Evolutionary conservation across 163 green algal species (phyloP), one percentile per base, ranked within the genome.

Genomic region (Scenedesmus sp.): DNA sequence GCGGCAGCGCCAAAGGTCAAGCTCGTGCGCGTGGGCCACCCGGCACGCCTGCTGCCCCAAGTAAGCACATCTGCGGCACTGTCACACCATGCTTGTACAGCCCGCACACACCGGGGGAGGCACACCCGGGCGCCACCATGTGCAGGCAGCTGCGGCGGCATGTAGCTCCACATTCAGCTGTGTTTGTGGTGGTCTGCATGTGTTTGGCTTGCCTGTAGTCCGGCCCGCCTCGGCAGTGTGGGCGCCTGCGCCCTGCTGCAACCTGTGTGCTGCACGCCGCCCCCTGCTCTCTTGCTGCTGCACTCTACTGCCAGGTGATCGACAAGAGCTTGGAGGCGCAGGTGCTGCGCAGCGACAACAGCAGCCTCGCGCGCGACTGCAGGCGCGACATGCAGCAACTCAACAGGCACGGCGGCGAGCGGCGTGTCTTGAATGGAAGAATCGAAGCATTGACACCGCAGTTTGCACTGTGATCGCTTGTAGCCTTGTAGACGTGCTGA

Each of bases 11-110:
- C 94, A 37, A 96, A 95, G 81, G 37, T 96, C n/a, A 93, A 92
- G 73, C 59, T 99, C 0, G 96, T 99, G 46, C 94, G 98, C 0
- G 43, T 99, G 68, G 98, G 98, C 20, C 97, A 99, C 93, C 97
- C 98, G 4, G 98, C 98, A 0, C 93, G 98, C 1, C 95, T 99
- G 84, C 94, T 99, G 49, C 97, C 97, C 0, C 86, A 96, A 87
- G 97, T 98, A 12, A 18, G 78, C 6, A 15, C 37, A n/a, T 5
- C 7, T 44, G 72, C 72, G 10, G 72, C 33, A 35, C 72, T 18
- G 13, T 26, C 2, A 16, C 53, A 65, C 53, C 2, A 24, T 65
- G 46, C 46, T 10, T 56, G 46, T 10, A 56, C 46, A 56, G 53
- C 15, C 53, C 13, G 53, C 53, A 65, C n/a, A n/a, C n/a, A n/a